Conservation (phyloP, 257 asterid species). For the Lithospermum erythrorhizon region DNA sequence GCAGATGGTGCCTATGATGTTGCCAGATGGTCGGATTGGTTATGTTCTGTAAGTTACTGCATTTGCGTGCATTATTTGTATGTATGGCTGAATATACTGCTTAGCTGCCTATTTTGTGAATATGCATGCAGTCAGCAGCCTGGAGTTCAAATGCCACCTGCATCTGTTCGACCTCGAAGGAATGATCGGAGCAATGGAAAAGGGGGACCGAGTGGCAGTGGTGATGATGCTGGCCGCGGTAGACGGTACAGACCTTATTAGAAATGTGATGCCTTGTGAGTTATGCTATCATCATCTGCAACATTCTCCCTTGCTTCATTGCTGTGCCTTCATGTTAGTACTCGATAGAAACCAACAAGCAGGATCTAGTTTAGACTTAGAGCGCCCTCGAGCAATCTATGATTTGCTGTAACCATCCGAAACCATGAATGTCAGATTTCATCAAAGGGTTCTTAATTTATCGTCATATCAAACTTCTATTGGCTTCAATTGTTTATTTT, state of each 20-base stretch:
- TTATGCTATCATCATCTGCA: neutral
- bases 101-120: conserved; percentile 1
- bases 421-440: conserved; percentile 6
- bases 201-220: conserved; percentile 41
- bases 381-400: conserved; percentile 1
- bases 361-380: conserved; percentile 5
- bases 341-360: neutral
- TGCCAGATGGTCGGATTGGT: conserved; percentile 93
- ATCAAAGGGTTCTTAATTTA: neutral
- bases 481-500: conserved; percentile 1
- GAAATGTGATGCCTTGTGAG: conserved; percentile 6
- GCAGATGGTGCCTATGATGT: conserved; percentile 99
- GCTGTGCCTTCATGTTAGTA: neutral
- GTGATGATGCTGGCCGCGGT: conserved; percentile 49
- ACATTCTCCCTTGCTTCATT: neutral
- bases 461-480: neutral
- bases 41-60: conserved; percentile 74
- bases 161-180: conserved; percentile 56
- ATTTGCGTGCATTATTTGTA: neutral
- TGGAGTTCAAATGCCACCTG: conserved; percentile 60
- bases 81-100: neutral
- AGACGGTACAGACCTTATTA: conserved; percentile 85
- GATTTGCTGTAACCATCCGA: conserved; percentile 7
- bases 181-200: conserved; percentile 57
- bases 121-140: conserved; percentile 67